Evolutionary conservation across 2,329 filamentous ascomycete species (phyloP).

Genomic region (Colletotrichum spinosum): DNA sequence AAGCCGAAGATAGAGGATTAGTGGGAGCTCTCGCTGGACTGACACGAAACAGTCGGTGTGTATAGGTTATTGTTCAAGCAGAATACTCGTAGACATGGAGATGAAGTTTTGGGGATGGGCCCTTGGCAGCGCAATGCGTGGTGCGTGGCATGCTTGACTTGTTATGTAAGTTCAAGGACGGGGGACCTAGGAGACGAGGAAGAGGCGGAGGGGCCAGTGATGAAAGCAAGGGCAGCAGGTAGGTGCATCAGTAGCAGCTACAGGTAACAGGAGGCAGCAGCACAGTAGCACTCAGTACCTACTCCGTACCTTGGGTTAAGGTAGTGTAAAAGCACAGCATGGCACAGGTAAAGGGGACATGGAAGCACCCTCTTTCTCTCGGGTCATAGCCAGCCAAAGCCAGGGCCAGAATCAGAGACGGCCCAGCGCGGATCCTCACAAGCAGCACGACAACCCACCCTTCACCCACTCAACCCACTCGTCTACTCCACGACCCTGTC

Average conservation of each 20-base stretch:
- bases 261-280: no score
- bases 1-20: slow-evolving; percentile 15
- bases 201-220: slow-evolving; percentile 19
- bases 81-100: slow-evolving; percentile 36
- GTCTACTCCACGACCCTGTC: slow-evolving; percentile 15
- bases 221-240: slow-evolving; percentile 9
- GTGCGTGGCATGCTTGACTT: slow-evolving; percentile 38
- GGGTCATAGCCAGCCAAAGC: not conserved
- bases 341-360: no score
- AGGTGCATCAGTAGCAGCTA: not conserved
- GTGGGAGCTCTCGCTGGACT: slow-evolving; percentile 6
- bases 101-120: slow-evolving; percentile 32
- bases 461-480: slow-evolving; percentile 34
- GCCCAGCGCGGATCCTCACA: no score
- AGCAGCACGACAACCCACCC: not conserved
- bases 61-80: slow-evolving; percentile 29
- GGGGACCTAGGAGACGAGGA: slow-evolving; percentile 34
- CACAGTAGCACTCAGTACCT: no score
- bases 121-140: slow-evolving; percentile 33
- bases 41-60: slow-evolving; percentile 19
- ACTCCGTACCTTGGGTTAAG: no score
- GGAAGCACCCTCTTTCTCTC: not conserved
- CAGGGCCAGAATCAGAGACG: no score
- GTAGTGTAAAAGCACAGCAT: no score
- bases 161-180: slow-evolving; percentile 38